Evolutionary conservation across 179 eudicot genomes (phyloP).

Genomic region (Silene coronaria): DNA sequence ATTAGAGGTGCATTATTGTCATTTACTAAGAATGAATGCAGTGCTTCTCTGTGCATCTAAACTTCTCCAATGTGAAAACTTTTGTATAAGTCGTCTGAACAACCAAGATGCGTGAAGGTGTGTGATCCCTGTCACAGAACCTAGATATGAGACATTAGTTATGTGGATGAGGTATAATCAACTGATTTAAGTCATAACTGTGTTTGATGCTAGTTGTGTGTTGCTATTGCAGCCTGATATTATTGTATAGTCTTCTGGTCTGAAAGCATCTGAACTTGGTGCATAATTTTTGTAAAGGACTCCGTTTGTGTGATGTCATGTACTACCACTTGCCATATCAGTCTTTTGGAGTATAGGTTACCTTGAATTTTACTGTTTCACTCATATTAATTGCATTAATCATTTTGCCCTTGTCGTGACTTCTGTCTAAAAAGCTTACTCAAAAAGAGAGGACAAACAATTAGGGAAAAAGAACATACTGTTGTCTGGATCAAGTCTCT

Average conservation of each 20-base stretch:
- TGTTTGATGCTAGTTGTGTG: neutral
- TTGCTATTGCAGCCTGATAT: neutral
- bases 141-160: neutral
- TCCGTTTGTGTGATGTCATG: neutral
- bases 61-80: neutral
- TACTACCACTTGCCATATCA: neutral
- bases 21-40: neutral
- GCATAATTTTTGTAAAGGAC: neutral
- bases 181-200: neutral
- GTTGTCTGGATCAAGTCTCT: neutral
- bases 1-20: neutral
- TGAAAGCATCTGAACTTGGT: conserved; percentile 4
- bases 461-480: neutral
- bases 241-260: conserved; percentile 1
- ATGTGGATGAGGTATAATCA: neutral
- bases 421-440: neutral
- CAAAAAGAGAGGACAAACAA: neutral
- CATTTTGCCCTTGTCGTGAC: neutral
- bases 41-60: neutral
- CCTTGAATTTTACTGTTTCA: neutral
- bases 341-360: neutral
- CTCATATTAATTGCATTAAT: neutral
- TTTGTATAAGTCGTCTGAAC: neutral
- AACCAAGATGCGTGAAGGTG: neutral
- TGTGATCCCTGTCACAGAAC: neutral